Conservation (phyloP, 768 basidiomycete species). For the Dendrothele bispora region DNA sequence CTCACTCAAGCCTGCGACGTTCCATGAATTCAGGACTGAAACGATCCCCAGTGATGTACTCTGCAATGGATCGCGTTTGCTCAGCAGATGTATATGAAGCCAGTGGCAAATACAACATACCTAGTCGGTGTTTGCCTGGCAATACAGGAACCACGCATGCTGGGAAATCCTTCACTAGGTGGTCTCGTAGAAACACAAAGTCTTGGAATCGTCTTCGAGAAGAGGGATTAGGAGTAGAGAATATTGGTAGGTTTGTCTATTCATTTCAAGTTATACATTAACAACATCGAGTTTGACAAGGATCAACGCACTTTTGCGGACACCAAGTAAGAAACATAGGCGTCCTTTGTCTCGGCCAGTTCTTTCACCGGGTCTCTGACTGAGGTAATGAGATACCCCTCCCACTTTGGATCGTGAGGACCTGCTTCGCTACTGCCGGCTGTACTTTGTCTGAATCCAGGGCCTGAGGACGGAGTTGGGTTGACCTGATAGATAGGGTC, state of each 20-base stretch:
- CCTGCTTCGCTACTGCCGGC: constrained; percentile 60
- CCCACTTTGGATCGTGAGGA: constrained; percentile 90
- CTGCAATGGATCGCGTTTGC: constrained; percentile 50
- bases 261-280: constrained; percentile 9
- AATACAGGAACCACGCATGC: constrained; percentile 97
- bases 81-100: neutral
- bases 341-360: constrained; percentile 94
- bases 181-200: constrained; percentile 90
- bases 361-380: constrained; percentile 96
- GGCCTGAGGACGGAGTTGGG: constrained; percentile 47
- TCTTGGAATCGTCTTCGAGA: constrained; percentile 93
- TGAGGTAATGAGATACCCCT: constrained; percentile 76
- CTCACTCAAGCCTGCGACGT: constrained; percentile 83
- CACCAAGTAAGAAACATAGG: constrained; percentile 93
- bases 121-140: constrained; percentile 94
- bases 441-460: constrained; percentile 82
- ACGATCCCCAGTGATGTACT: constrained; percentile 96
- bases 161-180: constrained; percentile 89
- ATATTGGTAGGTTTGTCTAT: constrained; percentile 90
- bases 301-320: constrained; percentile 65
- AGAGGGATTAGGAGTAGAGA: constrained; percentile 71
- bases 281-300: neutral
- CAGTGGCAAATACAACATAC: constrained; percentile 45
- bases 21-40: constrained; percentile 99
- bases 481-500: constrained; percentile 50